Percentiles rank a stretch among this genome's conserved stretches.
These are phyloP conservation scores for Pseudozyma thailandica DNA, from an alignment of 1,284 basidiomycete species.

Conservation along the genomic window DNA sequence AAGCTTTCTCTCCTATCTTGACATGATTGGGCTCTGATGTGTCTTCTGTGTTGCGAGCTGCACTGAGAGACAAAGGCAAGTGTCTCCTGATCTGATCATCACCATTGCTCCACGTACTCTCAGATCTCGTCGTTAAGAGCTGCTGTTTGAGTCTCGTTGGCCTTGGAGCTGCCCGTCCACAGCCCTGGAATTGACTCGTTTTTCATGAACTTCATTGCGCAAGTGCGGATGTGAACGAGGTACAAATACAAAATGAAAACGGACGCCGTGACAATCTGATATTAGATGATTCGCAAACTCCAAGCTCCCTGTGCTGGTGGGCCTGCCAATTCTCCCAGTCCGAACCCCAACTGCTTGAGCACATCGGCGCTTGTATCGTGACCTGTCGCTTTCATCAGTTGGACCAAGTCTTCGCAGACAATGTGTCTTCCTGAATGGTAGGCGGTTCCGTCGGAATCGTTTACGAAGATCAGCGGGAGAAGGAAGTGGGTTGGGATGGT, in stretches of 20 bases:
- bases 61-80: too few species aligned
- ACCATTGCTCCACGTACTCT: too few species aligned
- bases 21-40: too few species aligned
- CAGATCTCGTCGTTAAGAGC: too few species aligned
- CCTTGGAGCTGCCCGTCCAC: too few species aligned
- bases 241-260: constrained; percentile 7
- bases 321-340: constrained; percentile 42
- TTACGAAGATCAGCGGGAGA: constrained; percentile 64
- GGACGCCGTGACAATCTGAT: not conserved
- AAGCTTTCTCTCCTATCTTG: too few species aligned
- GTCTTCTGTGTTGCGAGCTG: too few species aligned
- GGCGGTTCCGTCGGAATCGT: constrained; percentile 58
- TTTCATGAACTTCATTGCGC: not conserved
- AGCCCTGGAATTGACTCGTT: too few species aligned
- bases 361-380: constrained; percentile 48
- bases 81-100: too few species aligned
- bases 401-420: constrained; percentile 54
- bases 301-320: constrained; percentile 46
- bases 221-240: not conserved
- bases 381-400: constrained; percentile 54
- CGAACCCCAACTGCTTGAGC: constrained; percentile 53
- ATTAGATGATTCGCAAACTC: constrained; percentile 52
- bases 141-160: too few species aligned
- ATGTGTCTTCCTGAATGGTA: constrained; percentile 61
- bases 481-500: constrained; percentile 28